Percentiles rank a stretch among this genome's conserved stretches.
Conservation (phyloP, 192 early-diverging fungal species). For the Pilobolus umbonatus region DNA sequence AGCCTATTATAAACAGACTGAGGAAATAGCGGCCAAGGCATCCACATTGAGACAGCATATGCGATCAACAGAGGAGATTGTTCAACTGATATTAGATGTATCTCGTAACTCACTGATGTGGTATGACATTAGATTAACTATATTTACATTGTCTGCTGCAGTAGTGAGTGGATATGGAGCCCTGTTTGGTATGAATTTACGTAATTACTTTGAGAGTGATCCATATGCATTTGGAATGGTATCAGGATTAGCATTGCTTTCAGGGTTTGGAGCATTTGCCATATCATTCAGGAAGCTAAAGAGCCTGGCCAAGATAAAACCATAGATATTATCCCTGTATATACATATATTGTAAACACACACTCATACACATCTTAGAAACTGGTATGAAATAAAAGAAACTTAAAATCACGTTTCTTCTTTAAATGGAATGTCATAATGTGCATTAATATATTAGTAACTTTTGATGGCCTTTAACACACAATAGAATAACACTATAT, state of each 20-base stretch:
- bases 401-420: too few relatives aligned
- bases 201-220: slow-evolving; percentile 64
- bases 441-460: too few relatives aligned
- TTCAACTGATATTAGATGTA: slow-evolving; percentile 77
- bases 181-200: slow-evolving; percentile 89
- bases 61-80: slow-evolving; percentile 78
- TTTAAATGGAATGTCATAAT: too few relatives aligned
- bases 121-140: slow-evolving; percentile 78
- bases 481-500: too few relatives aligned
- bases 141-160: slow-evolving; percentile 72
- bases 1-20: slow-evolving; percentile 81
- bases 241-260: slow-evolving; percentile 36
- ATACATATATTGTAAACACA: neutral
- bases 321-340: slow-evolving; percentile 4
- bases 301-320: slow-evolving; percentile 17
- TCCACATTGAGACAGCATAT: slow-evolving; percentile 63
- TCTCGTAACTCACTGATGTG: slow-evolving; percentile 82
- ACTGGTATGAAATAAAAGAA: neutral
- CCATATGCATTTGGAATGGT: slow-evolving; percentile 68
- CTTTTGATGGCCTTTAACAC: too few relatives aligned
- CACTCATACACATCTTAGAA: neutral
- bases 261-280: slow-evolving; percentile 20
- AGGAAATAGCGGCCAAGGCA: slow-evolving; percentile 76
- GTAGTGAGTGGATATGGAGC: slow-evolving; percentile 51
- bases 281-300: slow-evolving; percentile 14